Base-by-base conservation (phyloP, 768 basidiomycete species). In the Ramaria sp. region DNA sequence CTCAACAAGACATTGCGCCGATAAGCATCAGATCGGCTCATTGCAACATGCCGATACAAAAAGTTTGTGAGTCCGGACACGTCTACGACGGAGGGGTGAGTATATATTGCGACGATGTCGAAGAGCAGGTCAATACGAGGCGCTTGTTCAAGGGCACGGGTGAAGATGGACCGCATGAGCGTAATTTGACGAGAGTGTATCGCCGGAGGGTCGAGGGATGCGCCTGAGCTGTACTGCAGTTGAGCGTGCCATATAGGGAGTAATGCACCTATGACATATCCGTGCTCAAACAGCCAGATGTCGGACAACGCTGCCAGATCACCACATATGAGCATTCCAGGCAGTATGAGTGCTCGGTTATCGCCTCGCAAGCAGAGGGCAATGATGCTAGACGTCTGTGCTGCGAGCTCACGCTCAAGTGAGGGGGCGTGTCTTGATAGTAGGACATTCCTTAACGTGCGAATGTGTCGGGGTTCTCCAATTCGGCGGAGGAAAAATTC, bases 91-190 rank as follows among this genome's bases (percentile, higher is more conserved):
- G 89, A 77, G 59, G 83, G 79, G 61, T 86, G 84, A 24, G 85
- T 83, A 71, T 85, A 97, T 48, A 92, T 72, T 11, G 83, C 81
- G 49, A 90, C 82, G 38, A 96, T 73, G 57, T 94, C 91, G 68
- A 96, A 96, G 10, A 98, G 72, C 7, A 99, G 72, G 63, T 95
- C 90, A 48, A 96, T 79, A 46, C 91, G 86, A 43, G 84, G 81
- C n/a, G 79, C 76, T 53, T 80, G 76, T 61, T 83, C 74, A 47
- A 91, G 73, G 0, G 81, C 80, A 53, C 80, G 79, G 61, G 83
- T 81, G 70, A 98, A 92, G 59, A 97, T 82, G 5, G 81, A 76
- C 41, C 91, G 70, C 63, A 92, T 76, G 49, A 90, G 69, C 5
- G 78, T 74, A 61, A 86, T 82, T 57, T 82, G 74, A 58, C 81